A percentile compares a stretch with the other conserved stretches of the same genome.
Evolutionary conservation across 2,329 filamentous ascomycete species (phyloP).

Genomic region (Biscogniauxia mediterranea): DNA sequence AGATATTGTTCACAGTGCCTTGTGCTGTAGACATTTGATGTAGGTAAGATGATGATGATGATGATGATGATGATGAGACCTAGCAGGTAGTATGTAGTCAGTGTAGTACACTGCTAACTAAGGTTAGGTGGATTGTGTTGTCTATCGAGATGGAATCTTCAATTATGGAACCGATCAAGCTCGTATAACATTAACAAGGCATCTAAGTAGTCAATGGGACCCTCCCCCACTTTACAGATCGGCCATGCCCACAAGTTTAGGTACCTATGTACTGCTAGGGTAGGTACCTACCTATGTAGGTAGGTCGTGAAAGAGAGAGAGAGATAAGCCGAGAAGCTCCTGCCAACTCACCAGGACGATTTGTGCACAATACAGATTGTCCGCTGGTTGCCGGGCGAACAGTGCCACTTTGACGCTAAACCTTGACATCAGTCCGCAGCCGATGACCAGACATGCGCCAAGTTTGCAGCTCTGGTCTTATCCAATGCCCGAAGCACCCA

Average conservation of each 20-base stretch:
- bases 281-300: no score
- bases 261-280: no score
- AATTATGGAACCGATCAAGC: not conserved
- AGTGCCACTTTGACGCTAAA: slow-evolving; percentile 1
- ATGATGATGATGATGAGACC: no score
- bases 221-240: not conserved
- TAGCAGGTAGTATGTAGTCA: no score
- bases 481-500: not conserved
- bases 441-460: not conserved
- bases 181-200: no score
- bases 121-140: no score
- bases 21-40: no score
- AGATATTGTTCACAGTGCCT: no score
- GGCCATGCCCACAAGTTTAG: not conserved
- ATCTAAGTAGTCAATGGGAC: no score
- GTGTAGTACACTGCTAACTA: no score
- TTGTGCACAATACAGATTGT: not conserved
- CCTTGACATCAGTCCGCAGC: slow-evolving; percentile 1
- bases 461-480: not conserved
- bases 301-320: not conserved
- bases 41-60: no score
- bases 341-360: not conserved
- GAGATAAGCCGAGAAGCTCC: not conserved
- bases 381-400: slow-evolving; percentile 21
- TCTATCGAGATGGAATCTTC: no score